Percentiles rank a stretch among this genome's conserved stretches.
Conservation (phyloP, 1,284 basidiomycete species). For the Fistulina hepatica region DNA sequence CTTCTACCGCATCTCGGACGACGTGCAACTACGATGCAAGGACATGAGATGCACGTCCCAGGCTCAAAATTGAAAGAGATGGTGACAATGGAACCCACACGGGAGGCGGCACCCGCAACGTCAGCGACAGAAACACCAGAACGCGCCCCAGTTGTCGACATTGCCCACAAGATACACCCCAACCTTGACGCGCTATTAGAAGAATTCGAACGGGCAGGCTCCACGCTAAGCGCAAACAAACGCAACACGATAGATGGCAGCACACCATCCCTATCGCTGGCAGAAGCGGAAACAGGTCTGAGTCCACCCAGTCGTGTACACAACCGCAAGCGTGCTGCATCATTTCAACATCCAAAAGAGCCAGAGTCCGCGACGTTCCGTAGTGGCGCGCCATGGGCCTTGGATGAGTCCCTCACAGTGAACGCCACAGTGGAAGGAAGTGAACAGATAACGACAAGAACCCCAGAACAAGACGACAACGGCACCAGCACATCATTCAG, state of each 20-base stretch:
- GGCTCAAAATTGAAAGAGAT: too few species aligned
- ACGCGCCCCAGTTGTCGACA: too few species aligned
- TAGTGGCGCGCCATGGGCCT: not conserved
- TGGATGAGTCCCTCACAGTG: not conserved
- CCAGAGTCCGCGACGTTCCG: not conserved
- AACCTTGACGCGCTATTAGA: not conserved
- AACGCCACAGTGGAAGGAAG: not conserved
- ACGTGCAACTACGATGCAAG: too few species aligned
- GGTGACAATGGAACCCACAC: too few species aligned
- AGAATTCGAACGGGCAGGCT: too few species aligned
- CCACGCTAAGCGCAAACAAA: too few species aligned
- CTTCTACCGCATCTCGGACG: too few species aligned
- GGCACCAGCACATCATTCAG: not conserved
- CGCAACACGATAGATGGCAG: not conserved
- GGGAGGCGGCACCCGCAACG: too few species aligned
- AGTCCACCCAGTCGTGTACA: not conserved
- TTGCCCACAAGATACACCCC: slow-evolving; percentile 1
- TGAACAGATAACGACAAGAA: not conserved
- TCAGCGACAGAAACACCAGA: too few species aligned
- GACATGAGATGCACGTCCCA: too few species aligned
- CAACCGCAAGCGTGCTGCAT: not conserved
- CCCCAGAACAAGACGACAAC: not conserved
- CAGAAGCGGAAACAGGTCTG: not conserved
- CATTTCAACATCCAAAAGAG: not conserved
- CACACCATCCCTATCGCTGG: not conserved